phyloP scores from a whole-genome alignment of 2,329 filamentous ascomycete genomes.

The Apiospora rasikravindrae region DNA sequence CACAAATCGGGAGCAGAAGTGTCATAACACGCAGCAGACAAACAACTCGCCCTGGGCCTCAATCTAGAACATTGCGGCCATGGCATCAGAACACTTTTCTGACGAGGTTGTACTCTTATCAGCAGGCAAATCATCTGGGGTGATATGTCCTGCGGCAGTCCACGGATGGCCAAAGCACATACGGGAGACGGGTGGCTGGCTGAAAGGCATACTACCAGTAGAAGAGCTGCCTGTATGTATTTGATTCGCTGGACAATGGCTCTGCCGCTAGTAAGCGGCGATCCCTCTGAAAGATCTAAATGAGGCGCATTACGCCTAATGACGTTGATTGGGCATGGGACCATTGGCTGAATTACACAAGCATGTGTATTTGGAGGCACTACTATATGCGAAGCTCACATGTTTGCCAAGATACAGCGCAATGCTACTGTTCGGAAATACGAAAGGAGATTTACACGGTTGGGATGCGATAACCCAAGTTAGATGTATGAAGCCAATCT shows the following conservation, averaged over 20 bases:
- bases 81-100: not conserved
- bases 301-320: constrained; percentile 19
- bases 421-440: not conserved
- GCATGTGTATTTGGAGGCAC: not conserved
- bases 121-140: not conserved
- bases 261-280: constrained; percentile 16
- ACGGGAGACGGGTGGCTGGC: not conserved
- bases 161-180: not conserved
- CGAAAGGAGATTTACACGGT: not conserved
- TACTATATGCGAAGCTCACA: not conserved
- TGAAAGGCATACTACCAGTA: not conserved
- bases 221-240: not conserved
- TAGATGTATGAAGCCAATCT: not conserved
- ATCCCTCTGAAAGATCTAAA: not conserved
- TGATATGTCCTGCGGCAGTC: not conserved
- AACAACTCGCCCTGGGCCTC: not conserved
- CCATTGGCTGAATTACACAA: not conserved
- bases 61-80: not conserved
- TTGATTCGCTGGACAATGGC: constrained; percentile 1
- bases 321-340: constrained; percentile 14
- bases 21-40: not conserved
- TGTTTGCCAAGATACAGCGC: not conserved
- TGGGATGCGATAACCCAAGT: not conserved
- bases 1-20: not conserved
- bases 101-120: not conserved